phyloP scores from a whole-genome alignment of 2,329 filamentous ascomycete species.

The Epichloe uncinata region DNA sequence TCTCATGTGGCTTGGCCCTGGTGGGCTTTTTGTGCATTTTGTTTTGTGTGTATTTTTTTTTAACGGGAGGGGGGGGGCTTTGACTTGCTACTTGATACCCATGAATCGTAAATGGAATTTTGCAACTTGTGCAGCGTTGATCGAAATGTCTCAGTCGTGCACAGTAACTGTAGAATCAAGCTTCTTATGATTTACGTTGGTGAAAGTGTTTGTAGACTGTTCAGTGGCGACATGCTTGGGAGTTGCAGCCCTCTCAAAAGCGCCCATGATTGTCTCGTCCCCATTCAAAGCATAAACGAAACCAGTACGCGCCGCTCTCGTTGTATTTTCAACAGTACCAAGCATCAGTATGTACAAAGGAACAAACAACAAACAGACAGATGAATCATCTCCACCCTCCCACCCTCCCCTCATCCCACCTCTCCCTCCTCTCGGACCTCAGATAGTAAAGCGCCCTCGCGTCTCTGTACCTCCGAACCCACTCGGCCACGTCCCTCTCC shows the following conservation, averaged over 20 bases:
- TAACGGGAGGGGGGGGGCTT: neutral
- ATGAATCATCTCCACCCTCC: constrained; percentile 70
- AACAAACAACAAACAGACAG: neutral
- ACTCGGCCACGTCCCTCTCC: constrained; percentile 76
- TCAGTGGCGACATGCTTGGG: too few relatives aligned
- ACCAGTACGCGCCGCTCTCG: too few relatives aligned
- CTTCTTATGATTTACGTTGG: too few relatives aligned
- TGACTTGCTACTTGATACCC: constrained; percentile 8
- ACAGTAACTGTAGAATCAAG: too few relatives aligned
- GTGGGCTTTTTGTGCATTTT: neutral
- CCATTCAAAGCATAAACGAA: too few relatives aligned
- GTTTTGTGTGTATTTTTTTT: neutral
- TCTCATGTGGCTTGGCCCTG: neutral
- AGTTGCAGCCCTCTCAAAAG: too few relatives aligned
- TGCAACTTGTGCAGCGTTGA: neutral
- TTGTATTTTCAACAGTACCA: too few relatives aligned
- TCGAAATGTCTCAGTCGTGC: neutral
- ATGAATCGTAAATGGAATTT: constrained; percentile 1
- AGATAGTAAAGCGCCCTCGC: constrained; percentile 67
- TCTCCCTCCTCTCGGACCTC: constrained; percentile 72
- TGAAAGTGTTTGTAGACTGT: too few relatives aligned
- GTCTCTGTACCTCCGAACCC: constrained; percentile 69
- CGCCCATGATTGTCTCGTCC: too few relatives aligned
- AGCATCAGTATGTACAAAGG: too few relatives aligned
- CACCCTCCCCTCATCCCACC: constrained; percentile 93